Conservation (phyloP, 2,329 filamentous ascomycete species). For the Fusarium sp. region DNA sequence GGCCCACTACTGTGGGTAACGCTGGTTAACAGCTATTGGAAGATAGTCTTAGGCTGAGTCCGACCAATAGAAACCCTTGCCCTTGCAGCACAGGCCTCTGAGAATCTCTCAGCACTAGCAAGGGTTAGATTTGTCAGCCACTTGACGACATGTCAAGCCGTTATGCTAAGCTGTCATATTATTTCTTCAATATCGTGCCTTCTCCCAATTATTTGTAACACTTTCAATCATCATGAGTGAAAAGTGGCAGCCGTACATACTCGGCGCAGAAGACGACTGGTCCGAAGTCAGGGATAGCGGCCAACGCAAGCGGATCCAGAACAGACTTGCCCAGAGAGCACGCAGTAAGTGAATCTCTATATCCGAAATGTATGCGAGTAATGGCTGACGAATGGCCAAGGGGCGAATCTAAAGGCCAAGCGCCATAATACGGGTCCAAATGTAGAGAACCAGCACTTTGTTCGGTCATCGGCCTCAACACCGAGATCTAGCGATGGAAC, state of each 20-base stretch:
- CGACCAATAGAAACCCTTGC: neutral
- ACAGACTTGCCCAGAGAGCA: slow-evolving; percentile 36
- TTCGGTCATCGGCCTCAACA: neutral
- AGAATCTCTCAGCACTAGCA: neutral
- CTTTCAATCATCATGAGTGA: neutral
- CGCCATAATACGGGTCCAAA: neutral
- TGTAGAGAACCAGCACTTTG: neutral
- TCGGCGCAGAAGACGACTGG: slow-evolving; percentile 30
- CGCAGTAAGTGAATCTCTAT: slow-evolving; percentile 18
- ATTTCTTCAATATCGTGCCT: too few species aligned
- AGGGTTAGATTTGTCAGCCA: neutral
- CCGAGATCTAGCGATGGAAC: neutral
- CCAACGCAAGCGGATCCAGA: slow-evolving; percentile 38
- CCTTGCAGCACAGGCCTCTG: neutral
- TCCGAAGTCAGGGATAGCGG: slow-evolving; percentile 19
- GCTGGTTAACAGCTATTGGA: too few species aligned
- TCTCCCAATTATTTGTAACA: neutral
- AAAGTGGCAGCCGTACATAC: slow-evolving; percentile 19
- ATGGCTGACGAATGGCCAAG: neutral
- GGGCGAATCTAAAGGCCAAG: neutral
- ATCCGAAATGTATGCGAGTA: neutral
- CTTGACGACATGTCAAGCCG: neutral
- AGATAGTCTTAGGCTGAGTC: neutral
- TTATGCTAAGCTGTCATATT: too few species aligned
- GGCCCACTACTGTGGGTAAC: too few species aligned